These are phyloP conservation scores for Annulohypoxylon bovei DNA, from an alignment of 495 filamentous ascomycete species.

Conservation along the genomic window DNA sequence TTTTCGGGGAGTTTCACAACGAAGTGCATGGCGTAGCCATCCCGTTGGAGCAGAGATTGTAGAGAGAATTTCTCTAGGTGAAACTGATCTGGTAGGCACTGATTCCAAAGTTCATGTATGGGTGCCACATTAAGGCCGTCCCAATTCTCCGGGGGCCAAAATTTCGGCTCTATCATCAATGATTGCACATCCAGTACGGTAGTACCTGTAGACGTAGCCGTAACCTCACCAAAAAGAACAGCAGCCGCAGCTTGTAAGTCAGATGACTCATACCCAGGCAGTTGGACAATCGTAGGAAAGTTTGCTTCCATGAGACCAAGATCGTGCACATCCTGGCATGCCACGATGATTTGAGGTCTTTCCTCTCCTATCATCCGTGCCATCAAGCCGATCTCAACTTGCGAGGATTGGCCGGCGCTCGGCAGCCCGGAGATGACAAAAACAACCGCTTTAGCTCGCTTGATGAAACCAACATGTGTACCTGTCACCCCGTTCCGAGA, in stretches of 20 bases:
- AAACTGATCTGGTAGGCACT: conserved; percentile 58
- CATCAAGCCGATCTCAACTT: conserved; percentile 56
- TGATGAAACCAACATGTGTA: conserved; percentile 68
- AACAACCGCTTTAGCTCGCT: conserved; percentile 62
- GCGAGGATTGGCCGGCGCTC: conserved; percentile 48
- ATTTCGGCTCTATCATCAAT: conserved; percentile 50
- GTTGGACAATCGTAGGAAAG: conserved; percentile 60
- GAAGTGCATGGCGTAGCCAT: conserved; percentile 71
- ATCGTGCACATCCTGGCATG: conserved; percentile 55
- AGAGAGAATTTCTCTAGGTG: conserved; percentile 56
- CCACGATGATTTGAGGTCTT: conserved; percentile 61
- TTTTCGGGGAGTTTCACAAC: conserved; percentile 64
- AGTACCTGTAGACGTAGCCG: conserved; percentile 12
- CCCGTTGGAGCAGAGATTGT: conserved; percentile 63
- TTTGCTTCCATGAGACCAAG: conserved; percentile 48
- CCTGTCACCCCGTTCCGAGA: conserved; percentile 65
- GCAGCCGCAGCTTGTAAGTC: conserved; percentile 65
- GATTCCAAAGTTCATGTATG: conserved; percentile 61
- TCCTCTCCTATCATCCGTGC: conserved; percentile 56
- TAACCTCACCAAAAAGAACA: conserved; percentile 61
- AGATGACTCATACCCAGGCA: conserved; percentile 57
- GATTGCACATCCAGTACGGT: conserved; percentile 48
- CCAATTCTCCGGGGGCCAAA: conserved; percentile 62
- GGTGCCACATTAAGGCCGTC: conserved; percentile 53
- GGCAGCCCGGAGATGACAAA: conserved; percentile 62